These are phyloP conservation scores for Fraxinus platypoda DNA, from an alignment of 305 asterid genomes.

Conservation along the genomic window DNA sequence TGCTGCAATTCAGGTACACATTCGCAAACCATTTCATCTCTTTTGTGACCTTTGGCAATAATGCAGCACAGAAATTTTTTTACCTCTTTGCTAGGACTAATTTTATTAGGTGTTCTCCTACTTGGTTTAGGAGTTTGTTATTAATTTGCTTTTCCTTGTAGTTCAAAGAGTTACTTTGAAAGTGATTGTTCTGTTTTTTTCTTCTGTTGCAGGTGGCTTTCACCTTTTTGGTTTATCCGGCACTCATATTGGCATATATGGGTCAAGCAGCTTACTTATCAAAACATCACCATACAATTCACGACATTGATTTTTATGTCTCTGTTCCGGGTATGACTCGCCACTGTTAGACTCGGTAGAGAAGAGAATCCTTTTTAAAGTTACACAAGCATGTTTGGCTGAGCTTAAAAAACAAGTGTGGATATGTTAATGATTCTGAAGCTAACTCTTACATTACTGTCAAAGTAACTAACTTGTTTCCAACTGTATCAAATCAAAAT, in stretches of 20 bases:
- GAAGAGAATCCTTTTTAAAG: neutral
- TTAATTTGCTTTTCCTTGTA: neutral
- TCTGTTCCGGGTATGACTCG: constrained; percentile 80
- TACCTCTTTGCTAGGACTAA: neutral
- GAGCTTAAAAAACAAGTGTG: neutral
- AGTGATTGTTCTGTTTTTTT: constrained; percentile 8
- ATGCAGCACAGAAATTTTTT: neutral
- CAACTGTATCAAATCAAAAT: neutral
- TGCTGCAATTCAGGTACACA: constrained; percentile 80
- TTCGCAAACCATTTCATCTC: neutral
- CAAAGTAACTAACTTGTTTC: neutral
- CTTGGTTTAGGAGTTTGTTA: neutral
- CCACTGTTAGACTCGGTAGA: neutral
- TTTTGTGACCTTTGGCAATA: neutral
- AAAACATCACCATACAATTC: constrained; percentile 72
- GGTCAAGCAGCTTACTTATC: constrained; percentile 96
- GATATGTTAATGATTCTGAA: neutral
- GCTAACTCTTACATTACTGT: neutral
- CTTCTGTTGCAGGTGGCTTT: constrained; percentile 75
- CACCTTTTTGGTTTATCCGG: constrained; percentile 94
- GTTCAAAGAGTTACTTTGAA: neutral
- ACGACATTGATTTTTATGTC: constrained; percentile 73
- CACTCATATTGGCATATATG: constrained; percentile 91
- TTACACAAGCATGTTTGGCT: neutral
- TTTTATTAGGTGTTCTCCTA: neutral